A percentile compares a stretch with the other conserved stretches of the same genome.
Conservation (phyloP, 2,329 filamentous ascomycete genomes). For the Verticillium klebahnii region DNA sequence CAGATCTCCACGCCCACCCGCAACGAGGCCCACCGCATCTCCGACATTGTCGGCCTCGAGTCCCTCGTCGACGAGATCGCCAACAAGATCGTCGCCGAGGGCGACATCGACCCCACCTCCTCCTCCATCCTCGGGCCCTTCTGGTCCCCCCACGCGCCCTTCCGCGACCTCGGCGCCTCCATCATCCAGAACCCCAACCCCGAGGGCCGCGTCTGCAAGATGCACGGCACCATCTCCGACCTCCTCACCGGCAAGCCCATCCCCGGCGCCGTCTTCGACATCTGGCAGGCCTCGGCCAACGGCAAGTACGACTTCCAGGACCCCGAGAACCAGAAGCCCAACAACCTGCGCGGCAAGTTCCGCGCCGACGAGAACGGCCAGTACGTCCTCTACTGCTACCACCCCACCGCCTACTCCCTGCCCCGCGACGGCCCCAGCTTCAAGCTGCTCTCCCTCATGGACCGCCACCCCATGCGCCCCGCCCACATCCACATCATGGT, state of each 20-base stretch:
- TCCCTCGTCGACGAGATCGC: conserved; percentile 79
- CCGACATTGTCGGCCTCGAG: conserved; percentile 71
- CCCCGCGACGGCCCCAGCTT: conserved; percentile 41
- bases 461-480: conserved; percentile 52
- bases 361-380: conserved; percentile 57
- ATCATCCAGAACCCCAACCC: conserved; percentile 53
- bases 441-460: conserved; percentile 46
- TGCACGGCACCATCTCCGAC: conserved; percentile 58
- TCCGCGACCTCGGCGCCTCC: conserved; percentile 62
- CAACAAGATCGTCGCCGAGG: conserved; percentile 50
- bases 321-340: conserved; percentile 54
- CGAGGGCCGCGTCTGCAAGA: conserved; percentile 49
- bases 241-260: conserved; percentile 60
- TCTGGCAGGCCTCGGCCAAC: conserved; percentile 79
- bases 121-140: conserved; percentile 83
- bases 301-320: conserved; percentile 64
- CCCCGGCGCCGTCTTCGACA: conserved; percentile 61
- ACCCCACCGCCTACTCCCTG: conserved; percentile 41
- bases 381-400: conserved; percentile 53
- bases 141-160: conserved; percentile 70
- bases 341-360: conserved; percentile 65
- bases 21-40: conserved; percentile 71
- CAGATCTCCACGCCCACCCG: conserved; percentile 64
- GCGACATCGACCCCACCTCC: conserved; percentile 51
- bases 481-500: conserved; percentile 59